These are phyloP conservation scores for Aegilops speltoides DNA, from an alignment of 176 grass and related monocot species.

Conservation along the genomic window DNA sequence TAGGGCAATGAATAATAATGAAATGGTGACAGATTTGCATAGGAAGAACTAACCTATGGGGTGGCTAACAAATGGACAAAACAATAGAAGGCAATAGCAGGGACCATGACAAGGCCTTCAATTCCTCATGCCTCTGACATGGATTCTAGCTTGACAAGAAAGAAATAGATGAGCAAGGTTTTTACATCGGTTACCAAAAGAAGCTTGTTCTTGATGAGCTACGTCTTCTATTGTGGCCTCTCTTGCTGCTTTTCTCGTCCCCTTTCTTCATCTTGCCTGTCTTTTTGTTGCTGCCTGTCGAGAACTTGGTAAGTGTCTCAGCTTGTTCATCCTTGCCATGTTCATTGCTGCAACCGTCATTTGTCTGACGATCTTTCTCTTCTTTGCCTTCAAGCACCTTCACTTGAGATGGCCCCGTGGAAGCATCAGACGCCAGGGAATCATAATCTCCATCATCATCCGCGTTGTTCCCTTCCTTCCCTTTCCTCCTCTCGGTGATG, in stretches of 20 bases:
- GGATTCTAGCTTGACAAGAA: slow-evolving; percentile 24
- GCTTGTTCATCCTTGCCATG: slow-evolving; percentile 3
- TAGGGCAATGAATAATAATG: slow-evolving; percentile 12
- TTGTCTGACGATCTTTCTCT: slow-evolving; percentile 29
- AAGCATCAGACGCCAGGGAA: slow-evolving; percentile 89
- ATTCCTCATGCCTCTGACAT: slow-evolving; percentile 9
- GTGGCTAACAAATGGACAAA: slow-evolving; percentile 33
- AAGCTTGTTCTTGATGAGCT: slow-evolving; percentile 50
- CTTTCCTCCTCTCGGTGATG: slow-evolving; percentile 23
- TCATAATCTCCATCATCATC: slow-evolving; percentile 57
- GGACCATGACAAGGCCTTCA: slow-evolving; percentile 18
- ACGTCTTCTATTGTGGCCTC: slow-evolving; percentile 41
- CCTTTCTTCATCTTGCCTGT: slow-evolving; percentile 42
- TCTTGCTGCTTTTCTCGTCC: slow-evolving; percentile 38
- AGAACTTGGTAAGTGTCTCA: slow-evolving; percentile 39
- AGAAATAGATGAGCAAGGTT: slow-evolving; percentile 9
- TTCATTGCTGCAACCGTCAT: slow-evolving; percentile 3
- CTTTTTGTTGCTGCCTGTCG: slow-evolving; percentile 38
- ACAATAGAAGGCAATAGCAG: slow-evolving; percentile 5
- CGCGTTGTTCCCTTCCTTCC: background rate
- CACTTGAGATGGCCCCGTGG: slow-evolving; percentile 59
- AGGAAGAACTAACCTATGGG: slow-evolving; percentile 17
- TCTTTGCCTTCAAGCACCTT: slow-evolving; percentile 41
- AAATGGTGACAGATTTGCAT: background rate
- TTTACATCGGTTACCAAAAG: slow-evolving; percentile 38